These are phyloP conservation scores for Fusarium phyllophilum DNA, from an alignment of 2,329 filamentous ascomycete genomes.

Conservation along the genomic window DNA sequence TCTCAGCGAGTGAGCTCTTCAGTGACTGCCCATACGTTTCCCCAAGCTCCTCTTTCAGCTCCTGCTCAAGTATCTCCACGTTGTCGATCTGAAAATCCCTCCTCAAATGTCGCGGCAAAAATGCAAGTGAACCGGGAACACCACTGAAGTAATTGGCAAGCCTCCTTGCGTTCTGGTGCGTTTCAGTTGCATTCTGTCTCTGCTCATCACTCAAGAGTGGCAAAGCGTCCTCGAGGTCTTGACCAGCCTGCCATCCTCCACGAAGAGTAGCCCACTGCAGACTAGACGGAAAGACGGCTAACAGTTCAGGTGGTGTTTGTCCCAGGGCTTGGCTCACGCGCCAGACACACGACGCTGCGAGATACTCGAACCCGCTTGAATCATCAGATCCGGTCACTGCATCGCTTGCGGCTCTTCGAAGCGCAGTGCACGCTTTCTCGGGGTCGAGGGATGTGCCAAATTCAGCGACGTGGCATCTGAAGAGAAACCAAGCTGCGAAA, in stretches of 20 bases:
- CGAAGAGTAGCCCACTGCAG: not conserved
- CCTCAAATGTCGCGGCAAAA: not conserved
- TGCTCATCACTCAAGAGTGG: not conserved
- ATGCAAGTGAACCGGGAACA: not conserved
- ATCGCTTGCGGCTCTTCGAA: not conserved
- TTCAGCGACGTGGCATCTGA: not conserved
- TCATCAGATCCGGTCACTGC: not conserved
- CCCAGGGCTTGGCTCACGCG: not conserved
- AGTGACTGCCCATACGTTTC: not conserved
- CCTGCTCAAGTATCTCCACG: not conserved
- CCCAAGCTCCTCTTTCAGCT: not conserved
- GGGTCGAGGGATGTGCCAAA: not conserved
- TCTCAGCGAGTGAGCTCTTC: fast-evolving
- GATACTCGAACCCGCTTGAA: not conserved
- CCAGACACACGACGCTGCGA: not conserved
- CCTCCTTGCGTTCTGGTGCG: not conserved
- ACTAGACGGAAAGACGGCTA: not conserved
- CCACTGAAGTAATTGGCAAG: not conserved
- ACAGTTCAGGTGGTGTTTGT: not conserved
- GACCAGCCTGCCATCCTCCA: not conserved
- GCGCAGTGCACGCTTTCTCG: not conserved
- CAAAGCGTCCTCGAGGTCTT: not conserved
- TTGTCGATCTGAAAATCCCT: not conserved
- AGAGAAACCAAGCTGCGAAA: not conserved
- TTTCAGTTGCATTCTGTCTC: not conserved